Evolutionary conservation across 805 yeast genomes (phyloP).

Genomic region (Candida caryicola): DNA sequence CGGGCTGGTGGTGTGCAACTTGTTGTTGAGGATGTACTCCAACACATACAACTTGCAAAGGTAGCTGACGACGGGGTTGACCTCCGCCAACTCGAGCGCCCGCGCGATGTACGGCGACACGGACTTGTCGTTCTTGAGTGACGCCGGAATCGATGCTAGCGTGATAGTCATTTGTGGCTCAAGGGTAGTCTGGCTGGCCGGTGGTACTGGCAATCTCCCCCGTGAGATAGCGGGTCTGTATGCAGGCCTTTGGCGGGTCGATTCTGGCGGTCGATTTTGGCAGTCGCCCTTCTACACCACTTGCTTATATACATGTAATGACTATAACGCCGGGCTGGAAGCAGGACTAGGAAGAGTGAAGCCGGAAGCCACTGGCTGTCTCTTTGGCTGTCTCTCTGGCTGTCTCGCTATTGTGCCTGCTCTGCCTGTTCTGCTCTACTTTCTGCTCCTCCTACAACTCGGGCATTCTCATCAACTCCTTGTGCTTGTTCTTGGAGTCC

Average conservation of each 20-base stretch:
- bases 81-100: conserved; percentile 52
- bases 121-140: conserved; percentile 31
- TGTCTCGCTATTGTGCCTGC: background rate
- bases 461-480: conserved; percentile 86
- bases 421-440: background rate
- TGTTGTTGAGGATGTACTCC: conserved; percentile 61
- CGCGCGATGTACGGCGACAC: conserved; percentile 51
- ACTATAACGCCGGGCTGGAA: too few relatives aligned
- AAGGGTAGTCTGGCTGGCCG: too few relatives aligned
- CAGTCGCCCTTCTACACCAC: too few relatives aligned
- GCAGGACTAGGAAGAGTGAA: too few relatives aligned
- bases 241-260: too few relatives aligned
- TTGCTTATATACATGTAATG: too few relatives aligned
- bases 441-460: conserved; percentile 24
- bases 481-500: conserved; percentile 68
- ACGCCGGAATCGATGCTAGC: conserved; percentile 20
- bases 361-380: too few relatives aligned
- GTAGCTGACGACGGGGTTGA: conserved; percentile 69
- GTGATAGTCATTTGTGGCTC: conserved; percentile 5
- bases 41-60: conserved; percentile 68
- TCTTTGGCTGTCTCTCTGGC: background rate
- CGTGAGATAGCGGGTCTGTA: too few relatives aligned
- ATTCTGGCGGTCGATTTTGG: too few relatives aligned
- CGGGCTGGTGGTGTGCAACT: conserved; percentile 54
- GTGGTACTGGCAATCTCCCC: too few relatives aligned